Evolutionary conservation across 1,284 basidiomycete species (phyloP).

Genomic region (Waitea zeae): DNA sequence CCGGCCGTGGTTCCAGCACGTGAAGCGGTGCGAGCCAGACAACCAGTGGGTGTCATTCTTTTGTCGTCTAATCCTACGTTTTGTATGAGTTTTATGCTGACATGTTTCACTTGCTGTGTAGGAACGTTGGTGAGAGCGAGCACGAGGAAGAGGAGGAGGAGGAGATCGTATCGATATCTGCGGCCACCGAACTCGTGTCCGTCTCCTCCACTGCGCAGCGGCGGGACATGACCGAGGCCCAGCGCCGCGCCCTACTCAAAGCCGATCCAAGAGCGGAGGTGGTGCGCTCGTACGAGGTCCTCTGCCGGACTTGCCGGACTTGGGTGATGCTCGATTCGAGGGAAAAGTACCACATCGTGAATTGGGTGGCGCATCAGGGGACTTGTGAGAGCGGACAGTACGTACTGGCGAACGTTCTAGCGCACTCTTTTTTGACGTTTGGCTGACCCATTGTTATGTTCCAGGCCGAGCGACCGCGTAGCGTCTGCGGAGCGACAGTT

Average conservation of each 20-base stretch:
- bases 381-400: constrained; percentile 24
- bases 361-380: constrained; percentile 35
- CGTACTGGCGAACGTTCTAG: constrained; percentile 11
- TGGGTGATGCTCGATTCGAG: constrained; percentile 34
- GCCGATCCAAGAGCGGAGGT: constrained; percentile 30
- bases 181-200: constrained; percentile 8
- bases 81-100: constrained; percentile 5
- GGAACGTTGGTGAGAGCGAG: background rate
- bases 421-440: background rate
- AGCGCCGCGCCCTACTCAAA: constrained; percentile 32
- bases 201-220: constrained; percentile 7
- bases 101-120: constrained; percentile 2
- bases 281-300: constrained; percentile 28
- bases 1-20: constrained; percentile 38
- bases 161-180: constrained; percentile 11
- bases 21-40: constrained; percentile 20
- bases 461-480: constrained; percentile 34
- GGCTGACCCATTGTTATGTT: background rate
- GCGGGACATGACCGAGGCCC: constrained; percentile 17
- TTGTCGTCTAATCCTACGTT: constrained; percentile 13
- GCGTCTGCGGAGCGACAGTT: constrained; percentile 41
- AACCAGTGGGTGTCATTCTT: constrained; percentile 3
- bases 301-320: constrained; percentile 39
- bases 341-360: constrained; percentile 21
- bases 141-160: constrained; percentile 10